Evolutionary conservation across 331 rosid genomes (phyloP), one percentile per base, ranked within the genome.

Genomic region (Cydonia oblonga): DNA sequence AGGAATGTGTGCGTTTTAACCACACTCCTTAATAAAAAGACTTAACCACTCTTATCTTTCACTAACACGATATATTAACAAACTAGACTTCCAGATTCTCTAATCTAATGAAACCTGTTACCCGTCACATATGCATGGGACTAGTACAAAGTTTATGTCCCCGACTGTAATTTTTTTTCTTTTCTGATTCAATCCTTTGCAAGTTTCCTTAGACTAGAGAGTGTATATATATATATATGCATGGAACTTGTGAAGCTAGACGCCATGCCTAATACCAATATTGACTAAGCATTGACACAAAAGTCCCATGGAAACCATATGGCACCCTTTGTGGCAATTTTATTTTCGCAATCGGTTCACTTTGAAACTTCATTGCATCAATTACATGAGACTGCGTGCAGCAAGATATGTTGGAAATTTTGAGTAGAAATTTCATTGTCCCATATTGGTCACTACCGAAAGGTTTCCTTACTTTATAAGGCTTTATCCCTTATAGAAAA

Each of bases 301-400:
- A 38, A 73, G 87, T 87, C 63, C 87, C 90, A 58, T 87, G 92
- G 78, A 84, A 90, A 0, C 98, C 96, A 44, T 88, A 88, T 4
- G 98, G 96, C 75, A 88, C 92, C 81, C 92, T 75, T 7, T 69
- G 62, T 8, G 96, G 96, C 76, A 90, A 35, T 24, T 78, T 80
- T 8, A 92, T 80, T 71, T 73, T 84, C 23, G 81, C 87, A 42
- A 81, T 72, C 3, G 88, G 30, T 38, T 88, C 84, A 20, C 74
- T 64, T 14, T 59, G 73, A 61, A 90, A 88, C 30, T 81, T 80
- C 33, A 78, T 77, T 6, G 95, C 58, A 22, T 86, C 90, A 9
- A 88, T 82, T 24, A 92, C 70, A 46, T 60, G 78, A 71, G 86
- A 90, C 95, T 92, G 46, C 46, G 11, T 10, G 33, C 18, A 62